These are phyloP conservation scores for Suhomyces chickasaworum DNA, from an alignment of 1,139 yeast species.

Conservation along the genomic window DNA sequence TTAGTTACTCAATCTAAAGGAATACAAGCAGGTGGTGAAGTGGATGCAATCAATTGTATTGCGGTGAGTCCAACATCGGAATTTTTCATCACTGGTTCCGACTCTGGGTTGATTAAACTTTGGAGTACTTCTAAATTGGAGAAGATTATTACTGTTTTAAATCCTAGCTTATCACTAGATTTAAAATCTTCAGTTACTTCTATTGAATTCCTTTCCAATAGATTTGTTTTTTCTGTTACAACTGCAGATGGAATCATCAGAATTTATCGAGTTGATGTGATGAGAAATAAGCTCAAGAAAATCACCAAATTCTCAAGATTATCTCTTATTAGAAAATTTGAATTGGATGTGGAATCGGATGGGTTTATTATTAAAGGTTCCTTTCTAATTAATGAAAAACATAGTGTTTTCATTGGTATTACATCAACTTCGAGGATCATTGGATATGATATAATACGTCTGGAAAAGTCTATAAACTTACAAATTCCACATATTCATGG, in stretches of 20 bases:
- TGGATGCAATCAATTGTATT: conserved; percentile 54
- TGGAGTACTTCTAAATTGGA: conserved; percentile 79
- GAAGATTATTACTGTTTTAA: conserved; percentile 59
- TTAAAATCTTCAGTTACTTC: conserved; percentile 51
- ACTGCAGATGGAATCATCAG: conserved; percentile 65
- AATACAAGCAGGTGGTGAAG: conserved; percentile 20
- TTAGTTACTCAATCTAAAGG: conserved; percentile 55
- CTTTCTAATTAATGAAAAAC: conserved; percentile 30
- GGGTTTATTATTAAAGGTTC: conserved; percentile 50
- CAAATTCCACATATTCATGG: conserved; percentile 70
- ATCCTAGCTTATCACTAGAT: conserved; percentile 51
- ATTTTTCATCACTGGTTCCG: conserved; percentile 78
- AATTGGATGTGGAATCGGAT: conserved; percentile 30
- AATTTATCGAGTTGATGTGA: conserved; percentile 57
- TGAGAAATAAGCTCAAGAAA: conserved; percentile 37
- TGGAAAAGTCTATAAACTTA: conserved; percentile 48
- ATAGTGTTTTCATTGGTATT: conserved; percentile 42
- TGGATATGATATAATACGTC: conserved; percentile 60
- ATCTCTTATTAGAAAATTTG: conserved; percentile 46
- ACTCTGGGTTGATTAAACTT: conserved; percentile 65
- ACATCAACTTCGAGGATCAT: conserved; percentile 59
- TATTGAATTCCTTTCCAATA: conserved; percentile 55
- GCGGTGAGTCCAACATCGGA: conserved; percentile 62
- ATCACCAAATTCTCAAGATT: conserved; percentile 38
- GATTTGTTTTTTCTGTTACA: conserved; percentile 69